These are phyloP conservation scores for Lactarius akahatsu DNA, from an alignment of 768 basidiomycete species.

Conservation along the genomic window DNA sequence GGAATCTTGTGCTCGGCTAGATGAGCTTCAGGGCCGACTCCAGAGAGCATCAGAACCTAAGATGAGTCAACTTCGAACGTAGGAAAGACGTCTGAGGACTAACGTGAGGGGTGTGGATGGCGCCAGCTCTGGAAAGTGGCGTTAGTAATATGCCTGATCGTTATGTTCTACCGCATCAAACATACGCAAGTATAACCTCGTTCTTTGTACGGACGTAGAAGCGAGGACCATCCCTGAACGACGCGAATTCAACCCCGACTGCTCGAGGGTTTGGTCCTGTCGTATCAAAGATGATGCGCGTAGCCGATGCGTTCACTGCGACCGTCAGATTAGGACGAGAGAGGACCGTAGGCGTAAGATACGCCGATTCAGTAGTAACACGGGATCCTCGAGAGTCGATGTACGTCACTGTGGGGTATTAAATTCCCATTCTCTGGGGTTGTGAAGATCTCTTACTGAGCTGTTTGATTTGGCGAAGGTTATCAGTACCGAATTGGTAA, in stretches of 20 bases:
- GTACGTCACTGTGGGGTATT: constrained; percentile 58
- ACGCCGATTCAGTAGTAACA: constrained; percentile 64
- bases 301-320: constrained; percentile 54
- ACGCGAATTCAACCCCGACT: constrained; percentile 59
- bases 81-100: constrained; percentile 17
- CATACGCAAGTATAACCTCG: constrained; percentile 64
- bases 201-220: constrained; percentile 52
- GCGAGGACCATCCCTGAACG: constrained; percentile 36
- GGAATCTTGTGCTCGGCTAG: constrained; percentile 54
- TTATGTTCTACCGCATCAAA: constrained; percentile 14
- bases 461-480: constrained; percentile 25
- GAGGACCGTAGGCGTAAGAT: constrained; percentile 64
- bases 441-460: constrained; percentile 32
- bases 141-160: background rate
- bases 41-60: constrained; percentile 69
- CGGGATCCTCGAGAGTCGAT: constrained; percentile 52
- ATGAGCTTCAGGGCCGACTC: constrained; percentile 66
- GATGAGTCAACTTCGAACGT: constrained; percentile 11
- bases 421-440: background rate
- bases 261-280: constrained; percentile 44
- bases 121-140: constrained; percentile 47
- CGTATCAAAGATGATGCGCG: constrained; percentile 51
- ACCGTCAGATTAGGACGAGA: constrained; percentile 65
- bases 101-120: constrained; percentile 62
- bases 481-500: background rate